Percentiles rank a stretch among this genome's conserved stretches.
phyloP scores from a whole-genome alignment of 2,329 filamentous ascomycete species.

The Periconia macrospinosa region DNA sequence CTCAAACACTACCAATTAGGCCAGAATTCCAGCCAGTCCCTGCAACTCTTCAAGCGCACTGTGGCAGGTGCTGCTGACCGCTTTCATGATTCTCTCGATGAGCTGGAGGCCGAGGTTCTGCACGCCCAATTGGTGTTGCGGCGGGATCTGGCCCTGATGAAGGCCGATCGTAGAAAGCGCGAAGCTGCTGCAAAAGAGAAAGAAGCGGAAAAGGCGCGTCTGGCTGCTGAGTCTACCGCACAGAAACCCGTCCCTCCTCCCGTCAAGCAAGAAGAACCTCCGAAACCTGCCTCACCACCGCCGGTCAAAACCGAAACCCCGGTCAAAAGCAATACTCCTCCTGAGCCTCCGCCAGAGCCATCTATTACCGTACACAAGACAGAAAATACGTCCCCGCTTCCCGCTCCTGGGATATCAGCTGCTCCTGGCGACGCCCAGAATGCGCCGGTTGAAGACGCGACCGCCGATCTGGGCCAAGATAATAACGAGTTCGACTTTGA shows the following conservation, averaged over 20 bases:
- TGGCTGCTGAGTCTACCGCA: constrained; percentile 29
- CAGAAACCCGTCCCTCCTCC: constrained; percentile 11
- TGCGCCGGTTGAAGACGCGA: constrained; percentile 34
- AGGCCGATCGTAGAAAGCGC: constrained; percentile 38
- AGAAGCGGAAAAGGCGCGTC: constrained; percentile 34
- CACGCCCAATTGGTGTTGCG: constrained; percentile 38
- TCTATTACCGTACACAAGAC: constrained; percentile 10
- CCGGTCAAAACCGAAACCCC: constrained; percentile 1
- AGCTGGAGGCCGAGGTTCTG: constrained; percentile 50
- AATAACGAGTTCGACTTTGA: constrained; percentile 45
- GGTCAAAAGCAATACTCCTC: constrained; percentile 4
- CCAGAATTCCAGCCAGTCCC: constrained; percentile 31
- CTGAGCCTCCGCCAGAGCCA: constrained; percentile 10
- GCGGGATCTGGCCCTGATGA: constrained; percentile 40
- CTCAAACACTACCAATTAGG: constrained; percentile 45
- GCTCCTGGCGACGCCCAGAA: constrained; percentile 29
- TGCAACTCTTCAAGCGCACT: constrained; percentile 38
- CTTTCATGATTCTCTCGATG: constrained; percentile 56
- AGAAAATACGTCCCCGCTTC: constrained; percentile 14
- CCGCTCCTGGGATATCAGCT: constrained; percentile 18
- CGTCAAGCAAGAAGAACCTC: constrained; percentile 8
- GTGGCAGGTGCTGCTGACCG: constrained; percentile 46
- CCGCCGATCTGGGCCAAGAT: constrained; percentile 30
- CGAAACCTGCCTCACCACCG: background rate
- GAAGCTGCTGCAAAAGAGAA: constrained; percentile 37